A percentile compares a stretch with the other conserved stretches of the same genome.
These are phyloP conservation scores for Trypanosoma vivax DNA, from an alignment of 208 protist genomes.

Conservation along the genomic window DNA sequence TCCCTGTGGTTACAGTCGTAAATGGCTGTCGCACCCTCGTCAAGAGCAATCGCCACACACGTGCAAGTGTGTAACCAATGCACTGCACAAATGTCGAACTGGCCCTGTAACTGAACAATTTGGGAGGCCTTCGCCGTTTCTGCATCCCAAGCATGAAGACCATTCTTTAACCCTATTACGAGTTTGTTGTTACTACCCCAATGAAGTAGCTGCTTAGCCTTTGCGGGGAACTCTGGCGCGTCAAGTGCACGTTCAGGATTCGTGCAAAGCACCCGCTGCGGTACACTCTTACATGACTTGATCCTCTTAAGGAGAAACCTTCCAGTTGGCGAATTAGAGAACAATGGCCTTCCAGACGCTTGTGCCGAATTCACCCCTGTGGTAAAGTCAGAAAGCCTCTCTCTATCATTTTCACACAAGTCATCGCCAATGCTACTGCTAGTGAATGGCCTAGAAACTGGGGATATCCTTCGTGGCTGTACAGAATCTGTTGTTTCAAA, in stretches of 20 bases:
- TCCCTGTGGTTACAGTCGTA: conserved; percentile 56
- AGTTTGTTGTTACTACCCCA: conserved; percentile 83
- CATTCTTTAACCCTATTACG: conserved; percentile 67
- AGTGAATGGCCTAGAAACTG: no score
- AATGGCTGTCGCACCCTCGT: conserved; percentile 57
- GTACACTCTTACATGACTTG: conserved; percentile 1
- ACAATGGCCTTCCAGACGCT: background rate
- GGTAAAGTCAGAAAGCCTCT: background rate
- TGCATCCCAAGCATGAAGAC: conserved; percentile 68
- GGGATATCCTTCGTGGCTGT: background rate
- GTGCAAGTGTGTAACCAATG: conserved; percentile 75
- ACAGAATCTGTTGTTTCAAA: conserved; percentile 12
- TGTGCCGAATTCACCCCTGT: background rate
- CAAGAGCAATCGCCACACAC: conserved; percentile 58
- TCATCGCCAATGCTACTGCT: no score
- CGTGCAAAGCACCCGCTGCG: conserved; percentile 43
- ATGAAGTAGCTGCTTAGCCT: conserved; percentile 62
- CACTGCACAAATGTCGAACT: conserved; percentile 40
- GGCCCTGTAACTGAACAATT: conserved; percentile 50
- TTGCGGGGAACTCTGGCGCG: conserved; percentile 60
- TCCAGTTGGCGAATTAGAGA: conserved; percentile 3
- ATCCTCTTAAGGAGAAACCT: conserved; percentile 12
- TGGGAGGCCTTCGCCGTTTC: conserved; percentile 41
- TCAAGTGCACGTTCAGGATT: conserved; percentile 76
- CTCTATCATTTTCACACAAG: background rate